Evolutionary conservation across 768 basidiomycete genomes (phyloP), one percentile per base, ranked within the genome.

Genomic region (Suillus sp.): DNA sequence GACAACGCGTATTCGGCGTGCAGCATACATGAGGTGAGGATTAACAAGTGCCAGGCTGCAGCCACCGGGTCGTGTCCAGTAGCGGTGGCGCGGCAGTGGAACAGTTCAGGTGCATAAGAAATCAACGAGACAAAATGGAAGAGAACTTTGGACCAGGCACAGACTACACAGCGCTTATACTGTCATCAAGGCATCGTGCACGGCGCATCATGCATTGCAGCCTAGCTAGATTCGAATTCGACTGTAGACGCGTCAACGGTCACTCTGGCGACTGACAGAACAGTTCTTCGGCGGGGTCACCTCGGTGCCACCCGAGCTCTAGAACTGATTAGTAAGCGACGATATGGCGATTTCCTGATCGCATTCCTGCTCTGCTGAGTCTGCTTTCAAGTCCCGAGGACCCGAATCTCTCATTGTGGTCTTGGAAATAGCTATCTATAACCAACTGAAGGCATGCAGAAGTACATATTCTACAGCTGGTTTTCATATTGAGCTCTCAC

Each of bases 41-140:
- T 48, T 14, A 48, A 27, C 50, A 51, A 30, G 18, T 18, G 25
- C 27, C 25, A 27, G 47, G 13, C 25, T 25, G 14, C 16, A 50
- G 25, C 47, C 25, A 25, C 25, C n/a, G 7, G 27, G 48, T 27
- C 25, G 27, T 16, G 25, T 5, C 22, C 22, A 13, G 47, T 25
- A 18, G 25, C 50, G 16, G 25, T 51, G 16, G 27, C 45, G 48
- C 16, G 22, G 47, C 16, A 47, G 22, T 25, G 50, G 27, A 51
- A 51, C 18, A 30, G 18, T 51, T 51, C 30, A 51, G 27, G 50
- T n/a, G n/a, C n/a, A n/a, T 50, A 50, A 50, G 48, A 50, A 27
- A 50, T 27, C 50, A 51, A 30, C 25, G 27, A 51, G 50, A 51
- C 30, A 51, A 51, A 51, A 51, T 32, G 30, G 50, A 51, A 51